Evolutionary conservation across 2,329 filamentous ascomycete species (phyloP).

Genomic region (Scolecobasidium constrictum): DNA sequence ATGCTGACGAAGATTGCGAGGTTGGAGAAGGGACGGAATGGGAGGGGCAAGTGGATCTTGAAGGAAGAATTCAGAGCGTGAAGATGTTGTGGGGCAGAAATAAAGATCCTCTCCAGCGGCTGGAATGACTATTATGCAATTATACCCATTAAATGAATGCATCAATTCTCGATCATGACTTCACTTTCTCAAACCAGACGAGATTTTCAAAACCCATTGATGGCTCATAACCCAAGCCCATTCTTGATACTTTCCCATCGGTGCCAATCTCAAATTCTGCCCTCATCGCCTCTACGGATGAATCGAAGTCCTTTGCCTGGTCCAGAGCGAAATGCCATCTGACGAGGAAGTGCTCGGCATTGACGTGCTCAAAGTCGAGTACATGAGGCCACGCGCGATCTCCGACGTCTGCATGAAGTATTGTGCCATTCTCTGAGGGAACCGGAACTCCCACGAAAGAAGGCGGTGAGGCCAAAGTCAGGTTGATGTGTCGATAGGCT

Average conservation of each 20-base stretch:
- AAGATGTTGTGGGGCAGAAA: too few species aligned
- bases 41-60: conserved; percentile 45
- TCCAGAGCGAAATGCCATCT: not conserved
- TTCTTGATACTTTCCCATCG: not conserved
- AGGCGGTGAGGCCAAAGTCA: not conserved
- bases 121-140: too few species aligned
- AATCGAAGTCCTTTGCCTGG: not conserved
- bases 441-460: not conserved
- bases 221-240: conserved; percentile 2
- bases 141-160: too few species aligned
- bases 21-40: conserved; percentile 44
- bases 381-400: not conserved
- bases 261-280: not conserved
- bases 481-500: not conserved
- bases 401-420: not conserved
- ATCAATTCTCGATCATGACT: too few species aligned
- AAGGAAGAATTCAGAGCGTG: conserved; percentile 39
- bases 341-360: conserved; percentile 3
- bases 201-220: not conserved
- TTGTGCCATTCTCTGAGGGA: not conserved
- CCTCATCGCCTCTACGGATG: not conserved
- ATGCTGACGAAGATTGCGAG: conserved; percentile 68
- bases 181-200: not conserved
- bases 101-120: too few species aligned
- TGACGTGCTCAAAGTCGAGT: conserved; percentile 4